phyloP scores from a whole-genome alignment of 441 rosid species.

The Dalechampia spathulata region DNA sequence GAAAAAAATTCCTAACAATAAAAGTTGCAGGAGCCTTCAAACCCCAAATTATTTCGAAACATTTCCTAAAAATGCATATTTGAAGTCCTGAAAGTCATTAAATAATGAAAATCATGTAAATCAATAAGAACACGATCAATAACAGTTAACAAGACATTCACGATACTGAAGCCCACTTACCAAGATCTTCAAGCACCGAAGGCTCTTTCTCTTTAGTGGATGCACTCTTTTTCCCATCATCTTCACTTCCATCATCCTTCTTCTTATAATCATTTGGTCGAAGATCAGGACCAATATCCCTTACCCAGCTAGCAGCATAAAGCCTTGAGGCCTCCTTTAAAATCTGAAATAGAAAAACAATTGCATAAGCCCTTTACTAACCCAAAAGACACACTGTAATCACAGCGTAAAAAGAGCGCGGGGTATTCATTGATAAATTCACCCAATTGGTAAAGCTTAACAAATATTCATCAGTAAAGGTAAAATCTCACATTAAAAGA shows the following conservation, averaged over 20 bases:
- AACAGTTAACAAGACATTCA: not conserved
- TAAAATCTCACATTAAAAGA: not conserved
- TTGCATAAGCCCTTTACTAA: not conserved
- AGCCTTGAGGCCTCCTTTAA: constrained; percentile 86
- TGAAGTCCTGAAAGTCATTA: not conserved
- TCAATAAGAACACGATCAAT: too few species aligned
- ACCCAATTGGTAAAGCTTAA: not conserved
- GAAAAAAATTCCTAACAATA: too few species aligned
- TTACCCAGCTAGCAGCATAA: constrained; percentile 79
- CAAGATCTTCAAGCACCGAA: constrained; percentile 78
- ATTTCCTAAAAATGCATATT: not conserved
- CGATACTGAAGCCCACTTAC: constrained; percentile 23
- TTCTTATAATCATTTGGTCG: constrained; percentile 70
- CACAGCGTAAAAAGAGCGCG: not conserved
- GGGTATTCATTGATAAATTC: not conserved
- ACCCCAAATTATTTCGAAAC: not conserved
- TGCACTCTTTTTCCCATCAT: constrained; percentile 3
- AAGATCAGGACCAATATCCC: constrained; percentile 92
- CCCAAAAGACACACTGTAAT: not conserved
- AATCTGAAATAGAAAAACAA: constrained; percentile 39
- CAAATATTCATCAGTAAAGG: not conserved
- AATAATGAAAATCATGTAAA: not conserved
- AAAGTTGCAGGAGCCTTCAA: not conserved
- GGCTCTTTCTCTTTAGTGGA: constrained; percentile 44
- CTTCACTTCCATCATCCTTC: constrained; percentile 29